A percentile compares a stretch with the other conserved stretches of the same genome.
Conservation (phyloP, 768 basidiomycete genomes). For the Daedaleopsis nitida region DNA sequence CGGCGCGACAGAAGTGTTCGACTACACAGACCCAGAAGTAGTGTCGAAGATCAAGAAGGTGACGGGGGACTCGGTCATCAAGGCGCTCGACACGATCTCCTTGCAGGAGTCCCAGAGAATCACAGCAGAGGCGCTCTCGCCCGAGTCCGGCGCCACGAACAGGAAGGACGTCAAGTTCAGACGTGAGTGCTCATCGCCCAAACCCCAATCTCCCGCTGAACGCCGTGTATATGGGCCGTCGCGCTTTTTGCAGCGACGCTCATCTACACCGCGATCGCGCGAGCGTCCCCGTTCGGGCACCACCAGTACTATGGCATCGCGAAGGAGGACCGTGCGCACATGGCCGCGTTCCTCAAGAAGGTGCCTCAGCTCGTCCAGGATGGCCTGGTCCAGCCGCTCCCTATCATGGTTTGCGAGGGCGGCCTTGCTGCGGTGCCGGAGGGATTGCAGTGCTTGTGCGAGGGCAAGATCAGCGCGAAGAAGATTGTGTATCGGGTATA, state of each 20-base stretch:
- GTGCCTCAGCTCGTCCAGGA: slow-evolving; percentile 12
- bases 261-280: slow-evolving; percentile 15
- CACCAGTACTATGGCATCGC: slow-evolving; percentile 11
- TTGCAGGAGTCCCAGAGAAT: slow-evolving; percentile 22
- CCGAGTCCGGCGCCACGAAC: slow-evolving; percentile 5
- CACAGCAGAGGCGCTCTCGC: neutral
- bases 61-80: slow-evolving; percentile 27
- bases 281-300: slow-evolving; percentile 5
- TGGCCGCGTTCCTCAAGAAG: slow-evolving; percentile 19
- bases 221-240: too few relatives aligned
- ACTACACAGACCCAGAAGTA: slow-evolving; percentile 35
- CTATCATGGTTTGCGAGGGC: slow-evolving; percentile 13
- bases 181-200: slow-evolving; percentile 9
- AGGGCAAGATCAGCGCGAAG: slow-evolving; percentile 28
- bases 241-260: slow-evolving; percentile 13
- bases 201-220: too few relatives aligned
- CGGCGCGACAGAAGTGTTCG: slow-evolving; percentile 47
- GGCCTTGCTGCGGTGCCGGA: slow-evolving; percentile 22
- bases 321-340: slow-evolving; percentile 17
- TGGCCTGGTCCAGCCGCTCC: slow-evolving; percentile 24
- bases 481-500: slow-evolving; percentile 26
- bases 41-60: slow-evolving; percentile 29
- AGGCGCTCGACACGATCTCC: slow-evolving; percentile 34
- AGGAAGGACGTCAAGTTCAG: slow-evolving; percentile 20
- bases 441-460: slow-evolving; percentile 24